Evolutionary conservation across 192 early-diverging fungal species (phyloP).

Genomic region (Coemansia asiatica): DNA sequence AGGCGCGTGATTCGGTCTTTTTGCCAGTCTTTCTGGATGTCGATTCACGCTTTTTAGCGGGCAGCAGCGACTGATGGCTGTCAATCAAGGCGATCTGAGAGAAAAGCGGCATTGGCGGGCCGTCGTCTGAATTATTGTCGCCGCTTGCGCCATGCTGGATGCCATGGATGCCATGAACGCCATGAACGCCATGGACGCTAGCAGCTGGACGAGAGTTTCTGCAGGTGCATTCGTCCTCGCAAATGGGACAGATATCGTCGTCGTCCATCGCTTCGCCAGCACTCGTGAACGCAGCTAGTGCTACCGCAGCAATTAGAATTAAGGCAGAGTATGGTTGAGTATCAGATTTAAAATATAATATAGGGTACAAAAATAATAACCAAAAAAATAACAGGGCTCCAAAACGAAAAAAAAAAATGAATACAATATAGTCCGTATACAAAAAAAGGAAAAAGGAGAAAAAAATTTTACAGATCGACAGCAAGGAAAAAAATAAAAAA

Average conservation of each 20-base stretch:
- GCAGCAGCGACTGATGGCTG: not conserved
- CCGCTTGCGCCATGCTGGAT: not conserved
- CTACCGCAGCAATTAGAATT: constrained; percentile 1
- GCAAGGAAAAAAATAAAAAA: not conserved
- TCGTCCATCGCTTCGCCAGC: constrained; percentile 38
- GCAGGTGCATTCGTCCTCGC: constrained; percentile 53
- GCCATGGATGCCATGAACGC: too few species aligned
- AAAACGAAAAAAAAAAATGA: not conserved
- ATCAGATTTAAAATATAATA: not conserved
- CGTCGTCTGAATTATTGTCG: constrained; percentile 5
- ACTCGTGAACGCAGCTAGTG: constrained; percentile 21
- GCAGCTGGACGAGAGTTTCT: constrained; percentile 15
- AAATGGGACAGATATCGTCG: constrained; percentile 54
- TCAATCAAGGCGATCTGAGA: constrained; percentile 29
- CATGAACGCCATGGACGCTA: not conserved
- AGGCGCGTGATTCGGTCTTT: constrained; percentile 10
- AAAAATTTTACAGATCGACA: not conserved
- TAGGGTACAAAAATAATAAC: not conserved
- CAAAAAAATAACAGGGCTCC: too few species aligned
- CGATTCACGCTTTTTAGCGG: not conserved
- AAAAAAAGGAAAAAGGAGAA: not conserved
- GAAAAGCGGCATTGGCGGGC: constrained; percentile 32
- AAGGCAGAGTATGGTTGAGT: not conserved
- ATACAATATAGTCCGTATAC: too few species aligned
- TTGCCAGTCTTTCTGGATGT: constrained; percentile 2